Base-by-base conservation (phyloP, 2,329 filamentous ascomycete species). In the Neoscytalidium dimidiatum region DNA sequence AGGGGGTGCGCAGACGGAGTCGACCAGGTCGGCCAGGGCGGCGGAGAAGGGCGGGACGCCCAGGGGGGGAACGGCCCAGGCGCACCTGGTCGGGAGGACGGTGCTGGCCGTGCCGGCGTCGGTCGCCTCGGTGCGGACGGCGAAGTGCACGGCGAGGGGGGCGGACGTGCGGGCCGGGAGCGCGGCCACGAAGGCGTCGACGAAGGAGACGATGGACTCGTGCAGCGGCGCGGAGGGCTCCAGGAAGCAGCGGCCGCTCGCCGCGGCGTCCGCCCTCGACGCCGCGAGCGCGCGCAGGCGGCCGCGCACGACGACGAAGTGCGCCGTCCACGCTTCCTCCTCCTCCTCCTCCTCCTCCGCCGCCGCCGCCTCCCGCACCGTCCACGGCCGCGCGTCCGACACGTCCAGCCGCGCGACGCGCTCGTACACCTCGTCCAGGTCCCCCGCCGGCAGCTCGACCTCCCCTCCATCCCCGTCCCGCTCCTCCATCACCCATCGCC, bases 381-480 rank as follows among this genome's bases (percentile, higher is more conserved):
- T 21, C 62, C 62, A 64, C 28, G 62, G 62, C 51, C 23, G 23
- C 19, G 14, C 44, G 4, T 29, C 26, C 38, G 62, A 64, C 3
- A 64, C 19, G 29, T 57, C 51, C 3, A 64, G 41, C 17, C 52
- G 26, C n/a, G 62, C 51, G 8, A 64, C 29, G 4, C 41, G n/a
- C 28, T 64, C 44, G 21, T 64, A 64, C 51, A 43, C 41, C 41
- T 64, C 62, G 4, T 64, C 41, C 49, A 64, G 13, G 8, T 26
- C 14, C 19, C 9, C 26, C 38, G 11, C 23, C 11, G 38, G 49
- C 51, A 53, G 19, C 28, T 23, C 19, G n/a, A 57, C 28, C 29
- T n/a, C 13, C 46, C 21, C 21, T 35, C 21, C 51, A 6, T 31
- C 51, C 1, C 28, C 28, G 4, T 17, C 35, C 31, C 7, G 14